Base-by-base conservation (phyloP, 768 basidiomycete genomes). In the Amyloporia xantha region DNA sequence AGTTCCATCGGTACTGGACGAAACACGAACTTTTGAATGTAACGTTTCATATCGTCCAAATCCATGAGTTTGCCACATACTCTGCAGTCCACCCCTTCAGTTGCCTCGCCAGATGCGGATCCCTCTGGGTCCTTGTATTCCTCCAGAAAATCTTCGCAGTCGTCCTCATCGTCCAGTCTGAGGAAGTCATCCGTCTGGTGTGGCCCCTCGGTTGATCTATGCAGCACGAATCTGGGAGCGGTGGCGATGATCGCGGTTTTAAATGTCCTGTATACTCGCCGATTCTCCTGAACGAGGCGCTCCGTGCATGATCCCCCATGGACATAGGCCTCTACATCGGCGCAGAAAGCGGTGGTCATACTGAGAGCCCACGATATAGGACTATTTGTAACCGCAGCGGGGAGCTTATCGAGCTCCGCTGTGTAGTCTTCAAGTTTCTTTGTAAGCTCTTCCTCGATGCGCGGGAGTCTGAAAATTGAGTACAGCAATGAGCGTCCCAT, bases 191-290 rank as follows among this genome's bases (percentile, higher is more conserved):
- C 9, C 10, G 33, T 15, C 37, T 49, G 27, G 9, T 9, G 12
- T 19, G 60, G 57, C 15, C 59, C 7, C 9, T 25, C 7, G 1
- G 59, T 62, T 0, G 47, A 1, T 0, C 53, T 53, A 24, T 67
- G 68, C 1, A 68, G 69, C 23, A 68, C 62, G 44, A 77, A 77
- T 33, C 72, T 66, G 0, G 76, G 74, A 4, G 66, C 59, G 0
- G 73, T 74, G 7, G 53, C 45, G 39, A 67, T 64, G 26, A 77
- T 67, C 0, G 62, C 55, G 6, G 30, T 41, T 54, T 68, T 68
- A 50, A 73, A 71, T 4, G 37, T 45, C 0, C 40, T 49, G 49
- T 74, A 77, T 1, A 58, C 50, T 0, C 50, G 53, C 13, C 64
- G 64, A 21, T 67, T 68, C 1, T 52, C 44, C 48, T 72, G 74